Evolutionary conservation across 176 grass and related monocot genomes (phyloP), one percentile per base, ranked within the genome.

Genomic region (Puccinellia tenuiflora): DNA sequence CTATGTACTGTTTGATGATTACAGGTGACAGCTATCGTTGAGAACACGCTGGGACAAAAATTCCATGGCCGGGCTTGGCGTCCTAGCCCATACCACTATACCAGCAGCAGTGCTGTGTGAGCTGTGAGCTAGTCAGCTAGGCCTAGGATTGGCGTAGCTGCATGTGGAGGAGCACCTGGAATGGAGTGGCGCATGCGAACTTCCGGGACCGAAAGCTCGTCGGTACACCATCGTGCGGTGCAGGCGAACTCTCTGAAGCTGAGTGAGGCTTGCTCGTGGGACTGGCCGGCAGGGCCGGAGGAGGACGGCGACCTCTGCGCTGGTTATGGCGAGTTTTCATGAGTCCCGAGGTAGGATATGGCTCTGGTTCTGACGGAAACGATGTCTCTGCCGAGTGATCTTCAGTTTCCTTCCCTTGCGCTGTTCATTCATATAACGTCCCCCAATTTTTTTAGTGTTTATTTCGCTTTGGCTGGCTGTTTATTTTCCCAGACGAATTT

Each of bases 361-460:
- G 56, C 37, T 84, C 37, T 84, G 87, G 38, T 25, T 48, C 68
- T 40, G 81, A 80, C 68, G 28, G 47, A 67, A 75, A 84, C 45
- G 45, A 88, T 35, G 43, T 43, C 39, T 73, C 9, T 55, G 51
- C 25, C 43, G 31, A 50, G 63, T 77, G 61, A 60, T 47, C 34
- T 81, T 52, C 46, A 33, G 73, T 52, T 61, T 29, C 24, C 21
- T 34, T 79, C 9, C 34, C 46, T 38, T 22, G 46, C 69, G 0
- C 10, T n/a, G n/a, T n/a, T n/a, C n/a, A n/a, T n/a, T n/a, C n/a
- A n/a, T n/a, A n/a, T n/a, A 10, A 43, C 40, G 40, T 43, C 6
- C 37, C 37, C 37, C 8, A 7, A 7, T 38, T 38, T 37, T 38
- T 38, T 38, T 38, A 0, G 37, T 38, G 2, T 45, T 26, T 9